A percentile compares a stretch with the other conserved stretches of the same genome.
Conservation (phyloP, 2,329 filamentous ascomycete species). For the Nannizziopsis barbatae region DNA sequence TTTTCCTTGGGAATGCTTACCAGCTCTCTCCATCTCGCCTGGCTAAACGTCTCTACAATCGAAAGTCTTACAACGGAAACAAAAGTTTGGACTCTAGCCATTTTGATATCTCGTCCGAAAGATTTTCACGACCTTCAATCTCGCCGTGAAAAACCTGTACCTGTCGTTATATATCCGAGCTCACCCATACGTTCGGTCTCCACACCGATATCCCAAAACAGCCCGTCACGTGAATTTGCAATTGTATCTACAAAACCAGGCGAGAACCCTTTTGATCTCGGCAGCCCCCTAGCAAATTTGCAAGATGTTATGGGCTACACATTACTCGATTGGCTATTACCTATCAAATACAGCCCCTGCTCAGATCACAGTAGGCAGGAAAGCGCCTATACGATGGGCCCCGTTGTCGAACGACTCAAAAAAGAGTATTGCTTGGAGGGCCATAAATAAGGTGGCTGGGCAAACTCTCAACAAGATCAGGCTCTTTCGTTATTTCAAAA, state of each 20-base stretch:
- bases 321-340: constrained; percentile 67
- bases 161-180: constrained; percentile 8
- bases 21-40: constrained; percentile 58
- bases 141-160: constrained; percentile 19
- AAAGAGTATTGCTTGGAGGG: constrained; percentile 31
- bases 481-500: background rate
- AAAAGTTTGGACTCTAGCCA: constrained; percentile 60
- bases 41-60: constrained; percentile 71
- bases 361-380: constrained; percentile 52
- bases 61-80: constrained; percentile 57
- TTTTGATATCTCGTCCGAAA: constrained; percentile 50
- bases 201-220: constrained; percentile 15
- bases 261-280: constrained; percentile 79
- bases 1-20: constrained; percentile 68
- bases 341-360: constrained; percentile 64
- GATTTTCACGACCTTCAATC: constrained; percentile 28
- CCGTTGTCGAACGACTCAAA: constrained; percentile 48
- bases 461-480: background rate
- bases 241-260: constrained; percentile 61
- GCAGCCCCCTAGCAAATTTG: constrained; percentile 55
- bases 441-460: background rate
- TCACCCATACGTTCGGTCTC: background rate
- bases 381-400: constrained; percentile 59
- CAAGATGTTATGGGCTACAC: constrained; percentile 65
- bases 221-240: constrained; percentile 55